Base-by-base conservation (phyloP, 116 monocot genomes). In the Cymodocea nodosa region DNA sequence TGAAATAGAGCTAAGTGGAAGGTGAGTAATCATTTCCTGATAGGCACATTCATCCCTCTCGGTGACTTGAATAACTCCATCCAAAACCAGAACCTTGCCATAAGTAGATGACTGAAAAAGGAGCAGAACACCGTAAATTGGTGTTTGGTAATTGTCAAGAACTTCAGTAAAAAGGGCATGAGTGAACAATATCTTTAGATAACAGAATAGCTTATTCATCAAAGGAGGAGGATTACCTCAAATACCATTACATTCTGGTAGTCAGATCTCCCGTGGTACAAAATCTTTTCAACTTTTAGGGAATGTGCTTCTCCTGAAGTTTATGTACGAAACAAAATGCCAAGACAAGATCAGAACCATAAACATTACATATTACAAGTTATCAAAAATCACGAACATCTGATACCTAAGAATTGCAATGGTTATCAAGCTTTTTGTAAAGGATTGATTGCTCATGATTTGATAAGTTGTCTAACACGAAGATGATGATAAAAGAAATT, bases 21-120 rank as follows among this genome's bases (percentile, higher is more conserved):
- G 85, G 44, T 95, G 95, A 15, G 83, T 74, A 18, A 95, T 95
- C 95, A 95, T 95, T 56, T 95, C 95, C 75, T 95, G 95, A 64
- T 90, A 95, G 34, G 95, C 90, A 73, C 87, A 94, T 50, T 94
- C 94, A 75, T 94, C 94, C 75, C 94, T 87, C 75, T 94, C 87
- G 22, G 94, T 94, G 44, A 90, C 71, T 74, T 95, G 95, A 72
- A 95, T 95, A 9, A 95, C 90, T 74, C 95, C 95, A 76, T 95
- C 95, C 60, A 95, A 63, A 50, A 95, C 87, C 51, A 95, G 85
- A 72, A 95, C 90, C 68, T 95, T 95, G 12, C 95, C 95, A 68
- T 95, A 95, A 23, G 85, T 87, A 16, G 95, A 74, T 13, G 95
- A 95, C 95, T 95, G 72, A 25, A 80, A 76, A 17, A 64, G 17